phyloP scores from a whole-genome alignment of 257 asterid species.

The Scutellaria barbata region DNA sequence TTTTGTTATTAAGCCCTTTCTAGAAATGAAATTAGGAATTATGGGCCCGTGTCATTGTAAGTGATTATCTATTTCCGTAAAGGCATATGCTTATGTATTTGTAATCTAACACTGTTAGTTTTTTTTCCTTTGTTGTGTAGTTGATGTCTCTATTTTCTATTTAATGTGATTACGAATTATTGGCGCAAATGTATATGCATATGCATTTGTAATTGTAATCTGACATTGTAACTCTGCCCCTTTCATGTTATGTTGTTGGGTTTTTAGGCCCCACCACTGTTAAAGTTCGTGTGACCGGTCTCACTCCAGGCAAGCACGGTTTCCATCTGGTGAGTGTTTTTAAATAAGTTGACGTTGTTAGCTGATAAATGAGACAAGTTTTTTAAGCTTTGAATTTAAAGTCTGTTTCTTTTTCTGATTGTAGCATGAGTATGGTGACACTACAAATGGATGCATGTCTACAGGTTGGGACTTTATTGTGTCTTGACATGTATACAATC shows the following conservation, averaged over 20 bases:
- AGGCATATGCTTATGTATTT: neutral
- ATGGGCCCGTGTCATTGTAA: neutral
- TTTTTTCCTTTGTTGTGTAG: conserved; percentile 27
- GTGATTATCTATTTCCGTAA: neutral
- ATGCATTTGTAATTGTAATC: neutral
- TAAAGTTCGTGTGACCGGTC: conserved; percentile 80
- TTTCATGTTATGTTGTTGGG: conserved; percentile 27
- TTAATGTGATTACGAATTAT: neutral
- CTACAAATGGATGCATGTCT: conserved; percentile 95
- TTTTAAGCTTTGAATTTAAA: conserved; percentile 20
- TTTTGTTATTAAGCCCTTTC: neutral
- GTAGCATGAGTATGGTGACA: conserved; percentile 97
- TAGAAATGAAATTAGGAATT: conserved; percentile 2
- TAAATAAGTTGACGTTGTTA: neutral
- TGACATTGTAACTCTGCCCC: conserved; percentile 26
- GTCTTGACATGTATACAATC: conserved; percentile 18
- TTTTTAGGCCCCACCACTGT: conserved; percentile 85
- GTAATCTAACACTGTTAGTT: neutral
- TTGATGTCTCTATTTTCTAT: conserved; percentile 1
- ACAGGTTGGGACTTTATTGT: conserved; percentile 66
- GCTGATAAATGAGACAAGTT: neutral
- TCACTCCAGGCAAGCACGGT: conserved; percentile 92
- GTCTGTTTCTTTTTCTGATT: conserved; percentile 30
- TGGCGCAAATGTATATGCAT: neutral
- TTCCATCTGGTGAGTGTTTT: conserved; percentile 78